A percentile compares a stretch with the other conserved stretches of the same genome.
phyloP scores from a whole-genome alignment of 2,329 filamentous ascomycete species.

The Trichoderma endophyticum region DNA sequence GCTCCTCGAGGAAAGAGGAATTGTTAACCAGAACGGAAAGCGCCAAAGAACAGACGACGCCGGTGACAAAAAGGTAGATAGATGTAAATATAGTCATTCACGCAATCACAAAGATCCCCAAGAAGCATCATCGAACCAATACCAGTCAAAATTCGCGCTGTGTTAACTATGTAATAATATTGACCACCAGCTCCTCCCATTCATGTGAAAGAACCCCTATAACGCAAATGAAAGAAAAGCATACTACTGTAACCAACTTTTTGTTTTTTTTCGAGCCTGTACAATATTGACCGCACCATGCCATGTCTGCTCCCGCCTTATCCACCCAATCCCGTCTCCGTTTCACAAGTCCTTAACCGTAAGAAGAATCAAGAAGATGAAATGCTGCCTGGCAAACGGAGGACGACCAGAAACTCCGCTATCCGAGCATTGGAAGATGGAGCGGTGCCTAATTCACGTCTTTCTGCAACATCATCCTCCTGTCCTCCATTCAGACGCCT shows the following conservation, averaged over 20 bases:
- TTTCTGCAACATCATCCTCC: background rate
- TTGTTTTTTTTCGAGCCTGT: background rate
- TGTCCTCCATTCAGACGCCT: background rate
- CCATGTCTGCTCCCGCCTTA: background rate
- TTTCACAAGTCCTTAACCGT: background rate
- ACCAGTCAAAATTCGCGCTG: background rate
- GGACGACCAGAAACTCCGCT: background rate
- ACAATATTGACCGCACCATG: background rate
- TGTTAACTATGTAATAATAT: background rate
- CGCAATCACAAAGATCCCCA: background rate
- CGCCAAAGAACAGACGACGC: too few relatives aligned
- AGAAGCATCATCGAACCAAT: background rate
- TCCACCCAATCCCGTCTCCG: background rate
- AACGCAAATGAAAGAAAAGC: background rate
- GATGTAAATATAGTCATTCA: too few relatives aligned
- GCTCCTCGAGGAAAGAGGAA: too few relatives aligned
- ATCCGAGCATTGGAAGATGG: background rate
- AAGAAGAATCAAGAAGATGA: background rate
- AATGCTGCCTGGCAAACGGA: background rate
- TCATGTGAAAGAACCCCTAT: too few relatives aligned
- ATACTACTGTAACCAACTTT: background rate
- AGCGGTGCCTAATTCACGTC: background rate
- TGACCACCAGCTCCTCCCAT: background rate
- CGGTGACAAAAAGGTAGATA: too few relatives aligned
- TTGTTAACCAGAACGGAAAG: too few relatives aligned